phyloP scores from a whole-genome alignment of 345 rosid species.

The Sonneratia alba region DNA sequence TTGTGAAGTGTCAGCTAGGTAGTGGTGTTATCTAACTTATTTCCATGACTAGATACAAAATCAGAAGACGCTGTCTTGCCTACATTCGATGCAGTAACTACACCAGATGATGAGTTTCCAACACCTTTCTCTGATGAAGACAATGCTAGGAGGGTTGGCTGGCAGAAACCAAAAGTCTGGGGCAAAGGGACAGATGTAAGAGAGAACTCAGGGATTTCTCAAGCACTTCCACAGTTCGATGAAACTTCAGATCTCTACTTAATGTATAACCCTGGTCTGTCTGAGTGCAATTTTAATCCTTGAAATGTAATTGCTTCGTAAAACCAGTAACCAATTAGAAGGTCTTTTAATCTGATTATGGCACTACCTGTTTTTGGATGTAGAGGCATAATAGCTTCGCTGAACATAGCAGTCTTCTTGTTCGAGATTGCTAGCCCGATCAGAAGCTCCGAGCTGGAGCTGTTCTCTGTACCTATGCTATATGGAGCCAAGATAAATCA shows the following conservation, averaged over 20 bases:
- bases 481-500: slow-evolving; percentile 88
- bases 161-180: slow-evolving; percentile 14
- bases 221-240: slow-evolving; percentile 24
- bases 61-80: slow-evolving; percentile 9
- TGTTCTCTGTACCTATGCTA: slow-evolving; percentile 48
- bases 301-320: no score
- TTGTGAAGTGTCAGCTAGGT: neutral
- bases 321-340: no score
- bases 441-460: slow-evolving; percentile 46
- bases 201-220: slow-evolving; percentile 16
- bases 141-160: slow-evolving; percentile 13
- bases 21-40: neutral
- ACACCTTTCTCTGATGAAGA: slow-evolving; percentile 16
- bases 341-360: neutral
- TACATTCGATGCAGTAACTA: slow-evolving; percentile 11
- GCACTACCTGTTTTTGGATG: slow-evolving; percentile 13
- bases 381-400: slow-evolving; percentile 61
- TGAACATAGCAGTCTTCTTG: slow-evolving; percentile 70
- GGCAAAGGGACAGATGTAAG: slow-evolving; percentile 14
- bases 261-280: slow-evolving; percentile 31
- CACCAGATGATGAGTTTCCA: slow-evolving; percentile 13
- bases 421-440: slow-evolving; percentile 79
- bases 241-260: slow-evolving; percentile 57
- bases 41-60: slow-evolving; percentile 23
- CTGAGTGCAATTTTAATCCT: neutral